Evolutionary conservation across 257 asterid genomes (phyloP).

Genomic region (Fraxinus anomala): DNA sequence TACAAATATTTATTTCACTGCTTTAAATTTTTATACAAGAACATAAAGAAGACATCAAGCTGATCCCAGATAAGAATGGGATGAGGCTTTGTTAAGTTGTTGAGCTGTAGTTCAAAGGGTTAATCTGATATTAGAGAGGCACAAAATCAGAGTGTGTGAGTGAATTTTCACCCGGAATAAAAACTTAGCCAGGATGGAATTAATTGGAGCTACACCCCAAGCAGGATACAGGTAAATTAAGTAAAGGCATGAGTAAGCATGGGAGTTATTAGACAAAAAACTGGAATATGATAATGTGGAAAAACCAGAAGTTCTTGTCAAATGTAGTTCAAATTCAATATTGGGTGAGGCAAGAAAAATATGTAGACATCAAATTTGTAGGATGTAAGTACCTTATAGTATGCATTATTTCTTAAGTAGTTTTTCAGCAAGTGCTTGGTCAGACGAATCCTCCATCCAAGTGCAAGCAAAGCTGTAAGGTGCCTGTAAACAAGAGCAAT

Average conservation of each 20-base stretch:
- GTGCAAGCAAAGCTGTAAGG: conserved; percentile 86
- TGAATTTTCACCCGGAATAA: neutral
- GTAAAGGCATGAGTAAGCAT: conserved; percentile 18
- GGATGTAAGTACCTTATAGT: conserved; percentile 69
- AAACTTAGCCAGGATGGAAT: conserved; percentile 14
- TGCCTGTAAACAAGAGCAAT: conserved; percentile 50
- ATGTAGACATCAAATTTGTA: conserved; percentile 11
- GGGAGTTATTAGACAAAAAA: conserved; percentile 9
- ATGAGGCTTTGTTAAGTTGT: neutral
- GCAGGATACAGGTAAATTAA: conserved; percentile 12
- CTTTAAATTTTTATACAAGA: conserved; percentile 19
- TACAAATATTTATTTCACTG: conserved; percentile 11
- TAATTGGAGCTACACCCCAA: conserved; percentile 18
- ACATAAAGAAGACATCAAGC: conserved; percentile 5
- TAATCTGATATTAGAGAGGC: neutral
- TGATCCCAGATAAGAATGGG: neutral
- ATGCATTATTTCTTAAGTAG: conserved; percentile 85
- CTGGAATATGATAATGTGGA: conserved; percentile 14
- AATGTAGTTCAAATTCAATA: conserved; percentile 22
- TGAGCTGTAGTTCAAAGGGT: neutral
- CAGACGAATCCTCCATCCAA: conserved; percentile 98
- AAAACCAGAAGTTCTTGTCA: conserved; percentile 1
- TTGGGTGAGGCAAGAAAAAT: neutral
- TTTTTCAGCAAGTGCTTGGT: conserved; percentile 81
- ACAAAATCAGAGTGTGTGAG: neutral